A percentile compares a stretch with the other conserved stretches of the same genome.
These are phyloP conservation scores for Mallotus nudiflorus DNA, from an alignment of 345 rosid genomes.

Conservation along the genomic window DNA sequence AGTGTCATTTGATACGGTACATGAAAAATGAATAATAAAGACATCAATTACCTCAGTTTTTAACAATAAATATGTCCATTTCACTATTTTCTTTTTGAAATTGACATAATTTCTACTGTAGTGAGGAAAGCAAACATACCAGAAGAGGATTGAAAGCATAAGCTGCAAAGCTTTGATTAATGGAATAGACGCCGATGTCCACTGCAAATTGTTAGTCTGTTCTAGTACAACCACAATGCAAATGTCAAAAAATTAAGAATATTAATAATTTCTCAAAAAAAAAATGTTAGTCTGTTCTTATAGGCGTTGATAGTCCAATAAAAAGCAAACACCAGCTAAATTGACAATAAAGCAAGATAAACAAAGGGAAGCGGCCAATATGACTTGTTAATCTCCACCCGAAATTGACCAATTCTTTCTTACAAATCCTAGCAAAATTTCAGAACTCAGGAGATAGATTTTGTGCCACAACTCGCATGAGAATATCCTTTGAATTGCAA, in stretches of 20 bases:
- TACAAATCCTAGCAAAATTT: slow-evolving; percentile 16
- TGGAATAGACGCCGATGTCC: slow-evolving; percentile 82
- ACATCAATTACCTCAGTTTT: neutral
- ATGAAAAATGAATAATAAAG: slow-evolving; percentile 1
- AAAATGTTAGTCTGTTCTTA: slow-evolving; percentile 60
- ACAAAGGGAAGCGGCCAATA: slow-evolving; percentile 74
- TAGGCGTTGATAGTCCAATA: slow-evolving; percentile 87
- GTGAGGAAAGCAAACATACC: slow-evolving; percentile 53
- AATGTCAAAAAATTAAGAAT: slow-evolving; percentile 6
- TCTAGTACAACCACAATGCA: slow-evolving; percentile 33
- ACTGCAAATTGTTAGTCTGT: slow-evolving; percentile 76
- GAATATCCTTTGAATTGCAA: slow-evolving; percentile 90
- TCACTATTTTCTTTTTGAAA: neutral
- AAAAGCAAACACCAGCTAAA: slow-evolving; percentile 81
- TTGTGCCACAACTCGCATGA: slow-evolving; percentile 96
- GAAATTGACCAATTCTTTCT: slow-evolving; percentile 20
- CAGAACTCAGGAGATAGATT: slow-evolving; percentile 37
- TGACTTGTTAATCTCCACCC: slow-evolving; percentile 55
- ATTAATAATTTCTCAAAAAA: neutral
- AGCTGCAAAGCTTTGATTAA: slow-evolving; percentile 89
- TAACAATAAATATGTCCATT: neutral
- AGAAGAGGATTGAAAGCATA: slow-evolving; percentile 79
- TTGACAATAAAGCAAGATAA: slow-evolving; percentile 58
- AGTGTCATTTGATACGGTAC: too few relatives aligned
- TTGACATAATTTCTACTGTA: neutral